Percentiles rank a stretch among this genome's conserved stretches.
These are phyloP conservation scores for Chlorella sorokiniana DNA, from an alignment of 139 green algal species.

Conservation along the genomic window DNA sequence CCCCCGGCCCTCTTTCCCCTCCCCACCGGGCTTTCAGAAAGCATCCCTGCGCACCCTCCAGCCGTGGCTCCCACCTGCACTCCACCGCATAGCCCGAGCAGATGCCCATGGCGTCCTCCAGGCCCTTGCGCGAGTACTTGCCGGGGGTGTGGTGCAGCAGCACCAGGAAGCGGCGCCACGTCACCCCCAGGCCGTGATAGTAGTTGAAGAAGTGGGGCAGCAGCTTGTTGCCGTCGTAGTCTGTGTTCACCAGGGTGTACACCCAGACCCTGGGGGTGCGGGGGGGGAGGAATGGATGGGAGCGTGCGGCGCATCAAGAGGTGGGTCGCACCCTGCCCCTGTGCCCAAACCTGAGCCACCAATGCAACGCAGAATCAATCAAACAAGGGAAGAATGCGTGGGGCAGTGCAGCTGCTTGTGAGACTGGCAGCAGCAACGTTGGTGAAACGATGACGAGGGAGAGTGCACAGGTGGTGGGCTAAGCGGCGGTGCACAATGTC, in stretches of 20 bases:
- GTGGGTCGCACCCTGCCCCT: background rate
- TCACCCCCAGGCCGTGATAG: slow-evolving; percentile 49
- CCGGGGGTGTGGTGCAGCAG: slow-evolving; percentile 54
- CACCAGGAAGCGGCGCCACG: slow-evolving; percentile 49
- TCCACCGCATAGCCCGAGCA: slow-evolving; percentile 37
- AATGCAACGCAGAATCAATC: background rate
- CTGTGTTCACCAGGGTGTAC: slow-evolving; percentile 53
- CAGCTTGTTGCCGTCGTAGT: slow-evolving; percentile 52
- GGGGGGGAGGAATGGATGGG: background rate
- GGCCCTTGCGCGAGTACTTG: slow-evolving; percentile 6
- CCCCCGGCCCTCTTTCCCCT: no score
- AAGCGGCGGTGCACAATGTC: no score
- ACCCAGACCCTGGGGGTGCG: slow-evolving; percentile 46
- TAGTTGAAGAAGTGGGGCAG: slow-evolving; percentile 60
- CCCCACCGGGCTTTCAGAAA: no score
- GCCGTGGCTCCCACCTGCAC: slow-evolving; percentile 26
- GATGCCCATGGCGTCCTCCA: slow-evolving; percentile 32
- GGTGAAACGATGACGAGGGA: background rate
- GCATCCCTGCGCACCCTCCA: background rate
- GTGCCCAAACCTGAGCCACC: background rate
- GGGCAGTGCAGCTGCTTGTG: background rate
- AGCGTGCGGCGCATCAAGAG: no score
- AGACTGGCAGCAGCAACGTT: background rate
- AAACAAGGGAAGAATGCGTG: background rate
- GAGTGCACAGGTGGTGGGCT: background rate